Evolutionary conservation across 1,284 basidiomycete genomes (phyloP), one percentile per base, ranked within the genome.

Genomic region (Apiotrichum domesticum): DNA sequence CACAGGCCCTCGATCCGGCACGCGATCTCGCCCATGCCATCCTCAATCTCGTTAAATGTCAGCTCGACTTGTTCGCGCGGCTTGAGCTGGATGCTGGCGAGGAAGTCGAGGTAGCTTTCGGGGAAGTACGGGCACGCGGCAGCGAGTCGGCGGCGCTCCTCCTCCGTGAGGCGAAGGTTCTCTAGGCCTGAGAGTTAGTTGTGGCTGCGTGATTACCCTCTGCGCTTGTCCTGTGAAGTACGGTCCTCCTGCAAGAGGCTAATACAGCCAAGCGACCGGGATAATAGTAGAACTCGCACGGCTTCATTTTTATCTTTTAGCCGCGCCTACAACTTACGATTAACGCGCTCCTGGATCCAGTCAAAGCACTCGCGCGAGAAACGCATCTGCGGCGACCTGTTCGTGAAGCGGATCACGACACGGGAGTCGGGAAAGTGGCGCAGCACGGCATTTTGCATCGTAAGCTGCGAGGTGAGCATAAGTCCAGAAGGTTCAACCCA

Each of bases 401-500:
- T 92, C 2, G 87, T 94, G 77, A 98, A 98, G 46, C 81, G 82
- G 77, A 83, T 83, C 9, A 85, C 74, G 53, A 79, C 85, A 14
- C 81, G 68, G 0, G 84, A 81, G 53, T 84, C 75, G 3, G 87
- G 87, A 67, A 92, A 96, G 66, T 88, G 84, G n/a, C 83, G 81
- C 55, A 87, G 71, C 10, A 98, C 86, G 0, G 92, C 93, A 76
- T 96, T 90, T 78, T 98, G 95, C 95, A 98, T 98, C 0, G 94
- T 93, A 52, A 98, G 80, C 90, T 96, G 69, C 40, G 40, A n/a
- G 11, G 35, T 52, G 15, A 47, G 46, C 32, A 39, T 3, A 10
- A 44, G 29, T 29, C 29, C 29, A 29, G 29, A 29, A 29, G 29
- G 29, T 3, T 29, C 29, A 29, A 29, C 29, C 29, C 29, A 29